These are phyloP conservation scores for Botrytis paeoniae DNA, from an alignment of 2,329 filamentous ascomycete species.

Conservation along the genomic window DNA sequence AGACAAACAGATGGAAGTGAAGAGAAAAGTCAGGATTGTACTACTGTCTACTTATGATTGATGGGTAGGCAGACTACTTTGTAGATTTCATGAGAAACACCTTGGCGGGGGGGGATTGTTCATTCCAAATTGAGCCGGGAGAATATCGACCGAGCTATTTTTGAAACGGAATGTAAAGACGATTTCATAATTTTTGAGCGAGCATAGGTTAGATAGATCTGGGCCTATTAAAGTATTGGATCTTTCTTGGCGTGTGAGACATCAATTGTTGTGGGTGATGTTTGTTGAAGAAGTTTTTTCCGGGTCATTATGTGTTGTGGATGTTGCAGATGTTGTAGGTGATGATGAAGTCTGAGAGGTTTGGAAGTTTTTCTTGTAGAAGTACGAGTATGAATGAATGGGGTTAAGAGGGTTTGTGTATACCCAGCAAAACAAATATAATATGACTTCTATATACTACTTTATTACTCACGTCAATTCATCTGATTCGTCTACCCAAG, in stretches of 20 bases:
- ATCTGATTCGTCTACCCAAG: background rate
- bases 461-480: background rate
- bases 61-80: background rate
- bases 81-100: background rate
- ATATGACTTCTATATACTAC: background rate
- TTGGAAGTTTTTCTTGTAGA: background rate
- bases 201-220: background rate
- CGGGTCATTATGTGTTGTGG: background rate
- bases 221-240: background rate
- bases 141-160: slow-evolving; percentile 19
- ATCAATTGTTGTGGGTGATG: background rate
- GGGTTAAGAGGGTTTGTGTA: background rate
- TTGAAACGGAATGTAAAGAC: background rate
- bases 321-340: too few species aligned
- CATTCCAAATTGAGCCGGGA: slow-evolving; percentile 10
- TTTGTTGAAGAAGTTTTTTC: background rate
- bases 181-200: background rate
- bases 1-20: background rate
- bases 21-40: background rate
- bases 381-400: background rate
- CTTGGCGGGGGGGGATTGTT: slow-evolving; percentile 14
- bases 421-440: background rate
- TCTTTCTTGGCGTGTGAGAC: background rate
- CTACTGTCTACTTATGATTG: background rate
- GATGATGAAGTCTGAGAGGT: background rate